Base-by-base conservation (phyloP, 2,329 filamentous ascomycete genomes). In the Trichoderma harzianum region DNA sequence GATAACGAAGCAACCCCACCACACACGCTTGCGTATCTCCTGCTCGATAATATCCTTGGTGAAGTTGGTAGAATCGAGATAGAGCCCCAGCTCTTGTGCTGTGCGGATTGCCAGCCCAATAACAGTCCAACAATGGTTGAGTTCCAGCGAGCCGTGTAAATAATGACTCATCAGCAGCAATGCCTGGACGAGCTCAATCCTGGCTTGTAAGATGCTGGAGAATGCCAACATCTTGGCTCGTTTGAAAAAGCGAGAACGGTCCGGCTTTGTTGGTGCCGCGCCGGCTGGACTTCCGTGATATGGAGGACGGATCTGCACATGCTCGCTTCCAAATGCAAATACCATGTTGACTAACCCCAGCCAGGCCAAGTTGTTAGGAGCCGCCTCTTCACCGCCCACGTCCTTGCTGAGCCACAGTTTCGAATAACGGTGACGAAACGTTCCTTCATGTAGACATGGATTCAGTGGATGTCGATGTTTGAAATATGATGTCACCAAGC, bases 21-120 rank as follows among this genome's bases (percentile, higher is more conserved):
- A 69, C n/a, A 69, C 66, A 12, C 66, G 66, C 55, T 69, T 69
- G n/a, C 66, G 66, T 34, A 61, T 69, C 66, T 69, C 66, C 66
- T 69, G 66, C 55, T 69, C 66, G 11, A 69, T 28, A 24, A 61
- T 61, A 10, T 69, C 66, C 3, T 57, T 30, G 18, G 66, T 69
- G 18, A 69, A 69, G 8, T 69, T 58, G 18, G 66, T 36, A 14
- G 66, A 36, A 28, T 61, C 66, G 36, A 69, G 66, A 61, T 69
- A 69, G 16, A 69, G 66, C 14, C 66, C 66, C 5, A 69, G 55
- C 28, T 69, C 66, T 51, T 69, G 66, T 8, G 66, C 66, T 14
- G 66, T 69, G 16, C 66, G 66, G 8, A 69, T 69, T 18, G 66
- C 66, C 21, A 69, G 28, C 10, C 66, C 66, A 18, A 69, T 69